Evolutionary conservation across 345 rosid species (phyloP), one percentile per base, ranked within the genome.

Genomic region (Hypericum androsaemum): DNA sequence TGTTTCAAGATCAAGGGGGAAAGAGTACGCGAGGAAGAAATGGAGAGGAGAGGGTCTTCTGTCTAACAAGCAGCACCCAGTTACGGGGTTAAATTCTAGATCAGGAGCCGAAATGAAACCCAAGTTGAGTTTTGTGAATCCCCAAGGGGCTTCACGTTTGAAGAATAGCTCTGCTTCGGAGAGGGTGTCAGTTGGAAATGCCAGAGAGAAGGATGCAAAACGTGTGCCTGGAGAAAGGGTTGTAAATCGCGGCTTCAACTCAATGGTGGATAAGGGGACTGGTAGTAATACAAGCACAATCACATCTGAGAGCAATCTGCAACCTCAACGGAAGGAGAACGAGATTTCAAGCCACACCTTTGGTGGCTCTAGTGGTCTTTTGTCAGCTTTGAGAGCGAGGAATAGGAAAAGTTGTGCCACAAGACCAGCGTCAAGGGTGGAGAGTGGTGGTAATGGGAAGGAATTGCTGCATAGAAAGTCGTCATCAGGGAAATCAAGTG

Each of bases 1-100:
- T 0, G 82, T 82, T 37, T 79, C 83, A 17, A 64, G 69, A 71
- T 82, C 89, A 43, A 75, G 83, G 63, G 85, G 89, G 15, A 79
- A 75, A 60, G 75, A 77, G 57, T 73, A 66, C 54, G 43, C 35
- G 37, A 69, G 63, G 61, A 63, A 63, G 60, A 71, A 57, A 43
- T 52, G 64, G 72, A 41, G 53, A 60, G 60, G 56, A 38, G 65
- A 44, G 22, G 51, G 37, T 59, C 39, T 50, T 22, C 38, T 57
- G 39, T 35, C 37, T 40, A 59, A 54, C 53, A 71, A 64, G 57
- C 38, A 45, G 43, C 70, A 64, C 45, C 61, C 57, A 0, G 71
- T 63, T 7, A 65, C 74, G 63, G 68, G 39, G 39, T 8, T 17
- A 43, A 50, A 45, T 17, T 52, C 50, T 7, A 72, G 64, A 37